These are phyloP conservation scores for Xylariaceae sp. DNA, from an alignment of 2,329 filamentous ascomycete species.

Conservation along the genomic window DNA sequence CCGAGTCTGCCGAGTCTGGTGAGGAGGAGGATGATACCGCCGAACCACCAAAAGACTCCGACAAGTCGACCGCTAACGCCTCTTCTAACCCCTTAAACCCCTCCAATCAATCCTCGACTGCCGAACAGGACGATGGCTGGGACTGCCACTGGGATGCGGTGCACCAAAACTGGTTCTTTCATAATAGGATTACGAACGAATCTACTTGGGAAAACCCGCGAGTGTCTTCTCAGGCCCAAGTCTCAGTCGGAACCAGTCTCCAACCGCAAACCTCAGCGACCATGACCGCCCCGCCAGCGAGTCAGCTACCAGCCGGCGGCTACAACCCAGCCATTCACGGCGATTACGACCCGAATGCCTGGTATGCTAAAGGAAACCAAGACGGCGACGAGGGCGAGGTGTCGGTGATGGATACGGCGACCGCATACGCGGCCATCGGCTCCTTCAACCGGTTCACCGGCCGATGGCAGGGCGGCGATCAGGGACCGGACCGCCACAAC, in stretches of 20 bases:
- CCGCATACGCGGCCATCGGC: slow-evolving; percentile 60
- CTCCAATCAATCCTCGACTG: slow-evolving; percentile 35
- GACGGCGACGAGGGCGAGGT: slow-evolving; percentile 32
- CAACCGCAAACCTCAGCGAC: slow-evolving; percentile 25
- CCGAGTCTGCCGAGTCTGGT: neutral
- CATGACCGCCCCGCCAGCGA: slow-evolving; percentile 29
- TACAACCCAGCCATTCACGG: slow-evolving; percentile 97
- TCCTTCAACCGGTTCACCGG: slow-evolving; percentile 92
- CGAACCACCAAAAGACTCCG: slow-evolving; percentile 1
- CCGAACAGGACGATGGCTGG: slow-evolving; percentile 68
- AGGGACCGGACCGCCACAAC: slow-evolving; percentile 69
- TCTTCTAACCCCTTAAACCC: slow-evolving; percentile 32
- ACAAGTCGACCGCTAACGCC: slow-evolving; percentile 11
- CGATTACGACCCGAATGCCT: slow-evolving; percentile 92
- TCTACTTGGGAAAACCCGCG: slow-evolving; percentile 87
- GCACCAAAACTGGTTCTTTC: slow-evolving; percentile 71
- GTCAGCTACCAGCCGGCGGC: slow-evolving; percentile 54
- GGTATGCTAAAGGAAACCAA: slow-evolving; percentile 66
- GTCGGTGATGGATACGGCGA: slow-evolving; percentile 30
- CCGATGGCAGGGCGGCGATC: slow-evolving; percentile 63
- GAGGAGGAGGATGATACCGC: slow-evolving; percentile 15
- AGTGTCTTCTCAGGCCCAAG: slow-evolving; percentile 44
- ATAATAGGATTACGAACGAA: slow-evolving; percentile 69
- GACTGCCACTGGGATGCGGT: slow-evolving; percentile 68
- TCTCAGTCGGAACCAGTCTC: slow-evolving; percentile 23